These are phyloP conservation scores for Dissoconium aciculare DNA, from an alignment of 2,329 filamentous ascomycete genomes.

Conservation along the genomic window DNA sequence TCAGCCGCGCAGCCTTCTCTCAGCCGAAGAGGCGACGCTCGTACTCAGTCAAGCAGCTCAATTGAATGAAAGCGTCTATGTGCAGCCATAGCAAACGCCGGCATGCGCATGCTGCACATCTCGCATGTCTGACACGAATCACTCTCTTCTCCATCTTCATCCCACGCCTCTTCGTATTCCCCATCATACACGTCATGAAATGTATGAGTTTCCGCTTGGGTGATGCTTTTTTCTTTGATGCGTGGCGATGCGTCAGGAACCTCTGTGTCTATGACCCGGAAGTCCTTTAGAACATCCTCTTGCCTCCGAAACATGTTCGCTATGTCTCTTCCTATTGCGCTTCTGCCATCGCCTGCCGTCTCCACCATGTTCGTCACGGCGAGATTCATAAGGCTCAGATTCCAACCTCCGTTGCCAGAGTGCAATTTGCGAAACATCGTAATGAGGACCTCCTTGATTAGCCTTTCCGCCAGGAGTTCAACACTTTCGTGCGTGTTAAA, in stretches of 20 bases:
- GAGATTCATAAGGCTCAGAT: slow-evolving; percentile 70
- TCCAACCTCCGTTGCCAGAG: slow-evolving; percentile 54
- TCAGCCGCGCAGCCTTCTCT: too few species aligned
- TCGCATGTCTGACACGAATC: slow-evolving; percentile 25
- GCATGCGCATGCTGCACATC: slow-evolving; percentile 40
- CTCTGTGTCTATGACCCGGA: slow-evolving; percentile 32
- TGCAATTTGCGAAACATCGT: slow-evolving; percentile 63
- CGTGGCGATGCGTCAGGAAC: background rate
- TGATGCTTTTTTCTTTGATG: slow-evolving; percentile 1
- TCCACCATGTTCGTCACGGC: slow-evolving; percentile 70
- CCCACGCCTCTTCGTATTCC: slow-evolving; percentile 10
- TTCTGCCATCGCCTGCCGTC: slow-evolving; percentile 30
- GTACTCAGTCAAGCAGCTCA: too few species aligned
- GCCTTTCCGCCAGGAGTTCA: slow-evolving; percentile 47
- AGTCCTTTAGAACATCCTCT: slow-evolving; percentile 52
- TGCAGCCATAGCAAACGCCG: slow-evolving; percentile 43
- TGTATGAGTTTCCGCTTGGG: slow-evolving; percentile 5
- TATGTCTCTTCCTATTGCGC: slow-evolving; percentile 54
- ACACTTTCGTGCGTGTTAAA: slow-evolving; percentile 48
- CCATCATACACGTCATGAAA: slow-evolving; percentile 5
- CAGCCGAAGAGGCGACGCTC: too few species aligned
- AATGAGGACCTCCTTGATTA: slow-evolving; percentile 54
- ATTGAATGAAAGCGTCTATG: slow-evolving; percentile 38
- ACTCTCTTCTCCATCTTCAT: slow-evolving; percentile 11
- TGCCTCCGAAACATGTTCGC: slow-evolving; percentile 67